phyloP scores from a whole-genome alignment of 495 filamentous ascomycete species.

The Penicillium turbatum region DNA sequence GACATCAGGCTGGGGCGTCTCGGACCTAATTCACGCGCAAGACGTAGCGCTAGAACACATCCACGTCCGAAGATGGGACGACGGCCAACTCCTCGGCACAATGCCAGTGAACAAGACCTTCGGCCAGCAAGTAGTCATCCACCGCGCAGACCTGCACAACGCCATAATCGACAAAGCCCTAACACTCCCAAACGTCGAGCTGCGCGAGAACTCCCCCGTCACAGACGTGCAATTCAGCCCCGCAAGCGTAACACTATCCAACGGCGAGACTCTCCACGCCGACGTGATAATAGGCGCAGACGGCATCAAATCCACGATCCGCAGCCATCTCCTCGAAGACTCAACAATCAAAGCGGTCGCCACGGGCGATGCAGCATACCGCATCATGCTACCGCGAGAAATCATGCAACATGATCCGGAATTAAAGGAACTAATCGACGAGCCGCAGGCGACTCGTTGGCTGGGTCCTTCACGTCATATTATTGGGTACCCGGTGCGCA shows the following conservation, averaged over 20 bases:
- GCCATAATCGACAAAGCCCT: slow-evolving; percentile 36
- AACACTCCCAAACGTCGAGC: slow-evolving; percentile 32
- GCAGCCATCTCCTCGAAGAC: slow-evolving; percentile 29
- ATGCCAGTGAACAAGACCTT: slow-evolving; percentile 41
- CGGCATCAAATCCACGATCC: slow-evolving; percentile 43
- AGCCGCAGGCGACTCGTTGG: slow-evolving; percentile 41
- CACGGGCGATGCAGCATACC: slow-evolving; percentile 45
- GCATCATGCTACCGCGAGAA: slow-evolving; percentile 37
- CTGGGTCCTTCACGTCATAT: slow-evolving; percentile 44
- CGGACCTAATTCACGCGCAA: slow-evolving; percentile 37
- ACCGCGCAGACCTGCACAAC: slow-evolving; percentile 44
- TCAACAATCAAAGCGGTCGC: slow-evolving; percentile 27
- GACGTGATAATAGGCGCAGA: slow-evolving; percentile 47
- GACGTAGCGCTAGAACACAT: slow-evolving; percentile 41
- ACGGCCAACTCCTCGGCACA: slow-evolving; percentile 35
- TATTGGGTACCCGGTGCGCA: slow-evolving; percentile 42
- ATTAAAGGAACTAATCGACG: slow-evolving; percentile 31
- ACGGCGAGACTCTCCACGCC: slow-evolving; percentile 32
- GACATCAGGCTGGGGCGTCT: slow-evolving; percentile 38
- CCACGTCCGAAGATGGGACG: slow-evolving; percentile 41
- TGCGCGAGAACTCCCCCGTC: slow-evolving; percentile 35
- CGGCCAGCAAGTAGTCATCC: slow-evolving; percentile 41
- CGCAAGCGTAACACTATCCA: slow-evolving; percentile 31
- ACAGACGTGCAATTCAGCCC: slow-evolving; percentile 28
- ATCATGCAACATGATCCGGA: slow-evolving; percentile 36